These are phyloP conservation scores for Lactarius akahatsu DNA, from an alignment of 768 basidiomycete genomes.

Conservation along the genomic window DNA sequence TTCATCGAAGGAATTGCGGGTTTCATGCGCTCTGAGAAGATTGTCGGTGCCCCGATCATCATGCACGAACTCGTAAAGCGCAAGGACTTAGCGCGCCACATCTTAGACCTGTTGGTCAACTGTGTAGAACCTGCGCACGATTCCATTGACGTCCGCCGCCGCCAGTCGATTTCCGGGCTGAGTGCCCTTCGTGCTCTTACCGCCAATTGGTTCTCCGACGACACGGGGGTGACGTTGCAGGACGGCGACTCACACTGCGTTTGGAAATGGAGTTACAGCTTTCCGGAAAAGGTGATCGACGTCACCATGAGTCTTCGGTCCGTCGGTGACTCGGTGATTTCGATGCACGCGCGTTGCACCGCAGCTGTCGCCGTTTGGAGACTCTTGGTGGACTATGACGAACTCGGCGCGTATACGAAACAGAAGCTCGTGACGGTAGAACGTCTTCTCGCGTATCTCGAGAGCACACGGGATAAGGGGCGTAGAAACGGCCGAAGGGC, in stretches of 20 bases:
- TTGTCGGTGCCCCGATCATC: neutral
- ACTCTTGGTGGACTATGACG: constrained; percentile 6
- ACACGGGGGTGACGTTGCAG: neutral
- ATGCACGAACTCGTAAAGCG: constrained; percentile 17
- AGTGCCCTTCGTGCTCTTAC: constrained; percentile 10
- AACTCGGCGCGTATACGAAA: constrained; percentile 7
- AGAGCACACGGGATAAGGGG: neutral
- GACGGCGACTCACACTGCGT: neutral
- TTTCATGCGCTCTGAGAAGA: constrained; percentile 2
- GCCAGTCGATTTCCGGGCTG: neutral
- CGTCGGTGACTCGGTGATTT: constrained; percentile 7
- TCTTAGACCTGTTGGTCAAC: constrained; percentile 3
- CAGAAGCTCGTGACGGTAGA: constrained; percentile 11
- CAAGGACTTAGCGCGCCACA: constrained; percentile 3
- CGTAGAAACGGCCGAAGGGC: neutral
- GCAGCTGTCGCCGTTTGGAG: constrained; percentile 4
- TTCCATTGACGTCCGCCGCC: neutral
- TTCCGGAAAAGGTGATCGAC: neutral
- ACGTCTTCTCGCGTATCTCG: constrained; percentile 2
- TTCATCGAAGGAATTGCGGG: constrained; percentile 18
- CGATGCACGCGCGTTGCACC: constrained; percentile 12
- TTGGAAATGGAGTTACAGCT: constrained; percentile 10
- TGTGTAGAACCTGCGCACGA: constrained; percentile 3
- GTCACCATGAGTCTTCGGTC: constrained; percentile 3
- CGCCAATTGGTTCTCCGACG: constrained; percentile 1